Base-by-base conservation (phyloP, 768 basidiomycete genomes). In the Gelatoporia subvermispora region DNA sequence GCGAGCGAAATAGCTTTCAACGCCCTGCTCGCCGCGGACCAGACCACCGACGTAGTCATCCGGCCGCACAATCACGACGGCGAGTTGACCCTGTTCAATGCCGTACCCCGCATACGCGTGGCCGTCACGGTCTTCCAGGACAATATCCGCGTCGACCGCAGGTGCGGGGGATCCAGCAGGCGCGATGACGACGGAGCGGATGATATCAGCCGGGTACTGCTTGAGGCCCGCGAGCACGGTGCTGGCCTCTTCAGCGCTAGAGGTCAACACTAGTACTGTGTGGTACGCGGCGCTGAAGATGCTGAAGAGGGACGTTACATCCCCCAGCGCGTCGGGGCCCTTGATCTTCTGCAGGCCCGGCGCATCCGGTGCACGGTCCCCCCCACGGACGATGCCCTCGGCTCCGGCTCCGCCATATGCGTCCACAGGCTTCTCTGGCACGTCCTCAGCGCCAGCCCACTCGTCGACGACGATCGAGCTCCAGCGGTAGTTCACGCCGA, bases 401-500 rank as follows among this genome's bases (percentile, higher is more conserved):
- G 15, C 35, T 3, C 40, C 20, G 13, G 11, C 15, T 7, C 16
- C 41, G 28, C 47, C 47, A 20, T 48, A 48, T 3, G 47, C 23
- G 34, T 40, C 47, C 38, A 40, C 16, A 8, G 47, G 47, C 24
- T 31, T 7, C 11, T 17, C 23, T 4, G 9, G 8, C 4, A 9
- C 10, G 22, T 18, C 16, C 13, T 35, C 5, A 5, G 9, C 31
- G 3, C 13, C 28, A 17, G 41, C 41, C 18, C 55, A 20, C 13
- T 54, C 70, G 46, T 80, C 78, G 15, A 75, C 21, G 2, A 79
- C 65, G 24, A 78, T 67, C 0, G 71, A 52, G 56, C 78, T 79
- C 61, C 72, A 70, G 15, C 80, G 69, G 54, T 75, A 81, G 60
- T 81, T 81, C 36, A 80, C 66, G 10, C 76, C 77, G 35, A 79